A percentile compares a stretch with the other conserved stretches of the same genome.
These are phyloP conservation scores for Paramyrothecium sp. DNA, from an alignment of 2,329 filamentous ascomycete species.

Conservation along the genomic window DNA sequence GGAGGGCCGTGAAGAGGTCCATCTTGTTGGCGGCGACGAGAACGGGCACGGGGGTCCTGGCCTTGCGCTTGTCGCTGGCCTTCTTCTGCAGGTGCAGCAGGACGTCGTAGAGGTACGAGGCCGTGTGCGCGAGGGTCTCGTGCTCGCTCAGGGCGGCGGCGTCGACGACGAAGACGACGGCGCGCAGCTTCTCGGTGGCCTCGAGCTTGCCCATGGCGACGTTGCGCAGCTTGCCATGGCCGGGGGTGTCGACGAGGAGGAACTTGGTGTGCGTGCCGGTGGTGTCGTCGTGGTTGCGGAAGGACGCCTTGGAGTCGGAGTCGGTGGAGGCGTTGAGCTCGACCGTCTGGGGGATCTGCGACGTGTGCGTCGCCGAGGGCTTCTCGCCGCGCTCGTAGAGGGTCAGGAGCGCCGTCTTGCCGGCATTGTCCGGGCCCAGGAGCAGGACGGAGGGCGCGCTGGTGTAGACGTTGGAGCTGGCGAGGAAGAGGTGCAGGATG, in stretches of 20 bases:
- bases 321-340: conserved; percentile 54
- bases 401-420: conserved; percentile 87
- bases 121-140: conserved; percentile 67
- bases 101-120: conserved; percentile 84
- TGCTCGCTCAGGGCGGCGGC: conserved; percentile 64
- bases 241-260: conserved; percentile 83
- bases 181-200: conserved; percentile 54
- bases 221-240: conserved; percentile 88
- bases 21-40: conserved; percentile 92
- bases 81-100: conserved; percentile 80
- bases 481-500: conserved; percentile 73
- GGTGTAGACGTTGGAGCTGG: conserved; percentile 63
- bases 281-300: conserved; percentile 55
- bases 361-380: conserved; percentile 52
- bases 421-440: conserved; percentile 75
- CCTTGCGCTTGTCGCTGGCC: conserved; percentile 41
- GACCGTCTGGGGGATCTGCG: conserved; percentile 47
- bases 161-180: conserved; percentile 87
- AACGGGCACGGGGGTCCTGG: conserved; percentile 58
- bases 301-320: conserved; percentile 40
- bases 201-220: conserved; percentile 56
- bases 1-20: conserved; percentile 91
- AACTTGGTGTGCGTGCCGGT: conserved; percentile 65
- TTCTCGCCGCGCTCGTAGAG: conserved; percentile 59
- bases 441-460: conserved; percentile 76